Conservation (phyloP, 495 filamentous ascomycete species). For the Hypoxylon lenormandii region DNA sequence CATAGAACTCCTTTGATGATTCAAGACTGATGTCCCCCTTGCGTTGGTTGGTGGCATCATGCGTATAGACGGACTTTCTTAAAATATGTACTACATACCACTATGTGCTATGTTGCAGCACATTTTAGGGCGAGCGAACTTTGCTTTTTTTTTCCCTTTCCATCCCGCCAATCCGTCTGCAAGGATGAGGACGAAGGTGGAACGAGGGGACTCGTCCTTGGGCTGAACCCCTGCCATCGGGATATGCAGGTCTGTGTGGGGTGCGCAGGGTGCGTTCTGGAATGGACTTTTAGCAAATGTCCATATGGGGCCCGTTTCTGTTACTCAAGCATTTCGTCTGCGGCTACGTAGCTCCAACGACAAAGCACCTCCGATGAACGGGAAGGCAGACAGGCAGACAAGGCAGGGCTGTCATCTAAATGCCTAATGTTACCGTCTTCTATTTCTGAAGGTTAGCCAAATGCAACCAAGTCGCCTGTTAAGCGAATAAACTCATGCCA, state of each 20-base stretch:
- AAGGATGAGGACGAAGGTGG: constrained; percentile 2
- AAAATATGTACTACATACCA: not conserved
- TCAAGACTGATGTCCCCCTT: constrained; percentile 10
- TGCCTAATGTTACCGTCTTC: constrained; percentile 22
- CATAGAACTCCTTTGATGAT: constrained; percentile 32
- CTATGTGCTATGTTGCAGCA: constrained; percentile 14
- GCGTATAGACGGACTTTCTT: constrained; percentile 35
- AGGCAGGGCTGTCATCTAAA: constrained; percentile 17
- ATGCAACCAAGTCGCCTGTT: constrained; percentile 25
- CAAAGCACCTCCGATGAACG: constrained; percentile 40
- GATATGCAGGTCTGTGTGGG: constrained; percentile 50
- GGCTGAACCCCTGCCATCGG: constrained; percentile 42
- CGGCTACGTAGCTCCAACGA: constrained; percentile 40
- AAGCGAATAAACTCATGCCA: constrained; percentile 35
- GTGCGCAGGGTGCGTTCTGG: constrained; percentile 45
- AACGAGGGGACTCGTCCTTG: constrained; percentile 19
- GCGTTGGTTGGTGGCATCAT: constrained; percentile 32
- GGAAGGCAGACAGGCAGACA: too few relatives aligned
- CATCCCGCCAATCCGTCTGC: constrained; percentile 42
- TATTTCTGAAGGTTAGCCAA: constrained; percentile 26
- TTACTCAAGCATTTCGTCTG: constrained; percentile 35
- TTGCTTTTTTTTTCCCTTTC: constrained; percentile 16
- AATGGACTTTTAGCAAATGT: constrained; percentile 31
- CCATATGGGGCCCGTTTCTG: constrained; percentile 24
- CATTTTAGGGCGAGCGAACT: constrained; percentile 35